A percentile compares a stretch with the other conserved stretches of the same genome.
Evolutionary conservation across 352 stramenopile species (phyloP).

Genomic region (Phytophthora pinifolia): DNA sequence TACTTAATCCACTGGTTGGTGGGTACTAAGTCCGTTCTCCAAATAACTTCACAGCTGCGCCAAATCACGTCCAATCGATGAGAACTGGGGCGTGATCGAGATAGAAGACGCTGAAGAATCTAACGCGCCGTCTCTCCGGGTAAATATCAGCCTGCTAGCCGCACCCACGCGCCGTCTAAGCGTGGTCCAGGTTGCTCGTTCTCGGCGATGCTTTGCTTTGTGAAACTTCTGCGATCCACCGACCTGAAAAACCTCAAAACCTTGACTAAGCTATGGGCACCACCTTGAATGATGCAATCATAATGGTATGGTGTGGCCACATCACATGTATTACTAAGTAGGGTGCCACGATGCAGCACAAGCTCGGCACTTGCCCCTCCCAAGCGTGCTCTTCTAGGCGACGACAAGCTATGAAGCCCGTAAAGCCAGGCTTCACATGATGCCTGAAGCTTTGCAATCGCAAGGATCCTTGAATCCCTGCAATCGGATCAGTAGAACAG

Average conservation of each 20-base stretch:
- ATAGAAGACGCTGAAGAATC: constrained; percentile 17
- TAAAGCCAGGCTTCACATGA: neutral
- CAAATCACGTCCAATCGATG: neutral
- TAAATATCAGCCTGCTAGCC: constrained; percentile 7
- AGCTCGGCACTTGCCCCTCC: neutral
- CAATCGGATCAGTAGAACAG: constrained; percentile 2
- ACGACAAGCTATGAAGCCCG: neutral
- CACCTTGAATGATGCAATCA: constrained; percentile 3
- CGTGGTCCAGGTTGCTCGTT: constrained; percentile 2
- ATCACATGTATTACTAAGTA: constrained; percentile 22
- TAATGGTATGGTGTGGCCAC: constrained; percentile 10
- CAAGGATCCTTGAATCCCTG: neutral
- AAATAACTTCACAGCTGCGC: neutral
- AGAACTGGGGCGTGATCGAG: constrained; percentile 2
- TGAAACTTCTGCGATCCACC: constrained; percentile 39
- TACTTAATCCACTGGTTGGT: constrained; percentile 10
- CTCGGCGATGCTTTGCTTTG: constrained; percentile 6
- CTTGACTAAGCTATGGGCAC: neutral
- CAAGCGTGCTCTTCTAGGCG: neutral
- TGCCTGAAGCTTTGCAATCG: neutral
- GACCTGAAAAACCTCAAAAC: constrained; percentile 32
- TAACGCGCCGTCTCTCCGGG: neutral
- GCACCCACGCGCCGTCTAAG: constrained; percentile 13
- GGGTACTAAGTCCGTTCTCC: neutral
- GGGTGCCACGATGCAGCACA: constrained; percentile 16